These are phyloP conservation scores for Bruguiera sexangula DNA, from an alignment of 345 rosid species.

Conservation along the genomic window DNA sequence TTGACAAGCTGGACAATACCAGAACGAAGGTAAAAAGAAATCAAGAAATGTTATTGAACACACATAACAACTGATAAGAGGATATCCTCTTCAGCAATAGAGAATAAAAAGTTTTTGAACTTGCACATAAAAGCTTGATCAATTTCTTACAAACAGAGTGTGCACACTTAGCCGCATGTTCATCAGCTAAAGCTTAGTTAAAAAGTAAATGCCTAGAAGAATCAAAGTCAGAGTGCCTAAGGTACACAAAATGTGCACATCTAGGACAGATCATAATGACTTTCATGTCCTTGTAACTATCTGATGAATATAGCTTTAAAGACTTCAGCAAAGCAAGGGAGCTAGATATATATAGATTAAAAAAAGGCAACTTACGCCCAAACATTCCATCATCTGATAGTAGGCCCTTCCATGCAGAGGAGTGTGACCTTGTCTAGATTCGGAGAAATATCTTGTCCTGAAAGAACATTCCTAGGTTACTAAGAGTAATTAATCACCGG, in stretches of 20 bases:
- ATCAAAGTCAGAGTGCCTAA: too few relatives aligned
- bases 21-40: constrained; percentile 1
- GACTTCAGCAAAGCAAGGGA: background rate
- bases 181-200: too few relatives aligned
- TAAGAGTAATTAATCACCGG: background rate
- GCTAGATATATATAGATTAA: constrained; percentile 8
- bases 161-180: too few relatives aligned
- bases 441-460: constrained; percentile 98
- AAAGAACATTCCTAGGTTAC: constrained; percentile 13
- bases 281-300: background rate
- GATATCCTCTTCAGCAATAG: background rate
- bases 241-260: too few relatives aligned
- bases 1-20: constrained; percentile 61
- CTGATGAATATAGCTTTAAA: background rate
- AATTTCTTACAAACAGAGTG: too few relatives aligned
- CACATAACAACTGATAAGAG: background rate
- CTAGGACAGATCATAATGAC: background rate
- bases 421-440: constrained; percentile 93
- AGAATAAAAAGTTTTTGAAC: background rate
- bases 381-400: constrained; percentile 99
- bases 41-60: constrained; percentile 3
- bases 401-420: constrained; percentile 97
- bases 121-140: too few relatives aligned
- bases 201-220: too few relatives aligned
- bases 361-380: constrained; percentile 61